Percentiles rank a stretch among this genome's conserved stretches.
Conservation (phyloP, 768 basidiomycete genomes). For the Suillus variegatus region DNA sequence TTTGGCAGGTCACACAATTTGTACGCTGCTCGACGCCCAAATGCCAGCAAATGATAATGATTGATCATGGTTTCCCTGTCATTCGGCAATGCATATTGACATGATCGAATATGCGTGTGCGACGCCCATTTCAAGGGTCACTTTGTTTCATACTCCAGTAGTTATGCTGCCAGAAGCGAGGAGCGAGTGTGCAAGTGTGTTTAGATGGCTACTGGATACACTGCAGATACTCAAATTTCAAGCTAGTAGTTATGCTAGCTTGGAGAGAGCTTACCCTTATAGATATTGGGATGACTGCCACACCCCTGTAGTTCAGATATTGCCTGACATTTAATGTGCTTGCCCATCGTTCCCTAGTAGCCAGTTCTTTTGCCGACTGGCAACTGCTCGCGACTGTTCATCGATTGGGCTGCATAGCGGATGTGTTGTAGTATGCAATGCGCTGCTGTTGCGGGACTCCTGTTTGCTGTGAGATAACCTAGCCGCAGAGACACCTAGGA, state of each 20-base stretch:
- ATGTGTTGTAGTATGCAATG: background rate
- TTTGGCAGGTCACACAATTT: background rate
- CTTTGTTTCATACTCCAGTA: background rate
- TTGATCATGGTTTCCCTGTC: background rate
- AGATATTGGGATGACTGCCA: background rate
- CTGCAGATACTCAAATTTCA: background rate
- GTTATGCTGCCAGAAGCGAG: background rate
- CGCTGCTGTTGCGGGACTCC: background rate
- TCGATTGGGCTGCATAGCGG: background rate
- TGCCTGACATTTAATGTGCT: background rate
- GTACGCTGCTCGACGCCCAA: background rate
- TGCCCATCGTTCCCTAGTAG: background rate
- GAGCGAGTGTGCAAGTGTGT: background rate
- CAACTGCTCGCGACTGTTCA: background rate
- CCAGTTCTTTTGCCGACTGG: background rate
- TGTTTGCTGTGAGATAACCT: background rate
- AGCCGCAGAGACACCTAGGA: background rate
- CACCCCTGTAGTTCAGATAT: background rate
- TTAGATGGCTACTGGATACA: background rate
- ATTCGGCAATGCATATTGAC: background rate
- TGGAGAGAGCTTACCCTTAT: background rate
- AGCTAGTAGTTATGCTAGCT: background rate
- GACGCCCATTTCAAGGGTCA: background rate
- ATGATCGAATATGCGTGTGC: background rate
- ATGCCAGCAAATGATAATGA: background rate